A percentile compares a stretch with the other conserved stretches of the same genome.
These are phyloP conservation scores for Westerdykella sp. DNA, from an alignment of 2,329 filamentous ascomycete species.

Conservation along the genomic window DNA sequence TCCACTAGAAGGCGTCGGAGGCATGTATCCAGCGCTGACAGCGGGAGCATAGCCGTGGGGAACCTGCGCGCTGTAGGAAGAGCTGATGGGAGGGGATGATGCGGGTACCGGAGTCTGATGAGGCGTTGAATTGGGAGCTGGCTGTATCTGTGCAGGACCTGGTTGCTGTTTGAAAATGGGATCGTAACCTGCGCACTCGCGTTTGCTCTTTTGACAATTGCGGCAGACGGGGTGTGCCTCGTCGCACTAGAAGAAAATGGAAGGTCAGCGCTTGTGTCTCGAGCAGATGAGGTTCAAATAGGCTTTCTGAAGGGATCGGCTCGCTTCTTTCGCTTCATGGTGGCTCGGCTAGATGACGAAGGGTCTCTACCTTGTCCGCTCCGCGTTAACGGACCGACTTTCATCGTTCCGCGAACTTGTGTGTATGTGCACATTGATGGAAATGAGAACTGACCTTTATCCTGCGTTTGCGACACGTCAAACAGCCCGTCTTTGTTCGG, in stretches of 20 bases:
- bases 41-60: conserved; percentile 42
- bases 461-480: conserved; percentile 53
- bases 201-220: conserved; percentile 84
- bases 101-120: conserved; percentile 27
- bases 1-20: conserved; percentile 26
- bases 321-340: conserved; percentile 36
- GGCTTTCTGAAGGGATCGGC: conserved; percentile 22
- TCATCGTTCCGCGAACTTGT: conserved; percentile 12
- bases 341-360: conserved; percentile 32
- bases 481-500: conserved; percentile 66
- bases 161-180: conserved; percentile 74
- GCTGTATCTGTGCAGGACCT: conserved; percentile 66
- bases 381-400: conserved; percentile 17
- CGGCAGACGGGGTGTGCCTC: conserved; percentile 89
- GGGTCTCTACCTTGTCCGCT: conserved; percentile 14
- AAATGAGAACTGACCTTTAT: conserved; percentile 56
- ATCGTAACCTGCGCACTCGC: conserved; percentile 80
- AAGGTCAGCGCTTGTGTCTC: conserved; percentile 19
- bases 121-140: conserved; percentile 51
- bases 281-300: conserved; percentile 27
- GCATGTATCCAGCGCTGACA: conserved; percentile 38
- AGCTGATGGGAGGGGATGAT: conserved; percentile 26
- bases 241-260: conserved; percentile 65
- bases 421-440: conserved; percentile 4
- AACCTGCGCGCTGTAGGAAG: conserved; percentile 35